Percentiles rank a stretch among this genome's conserved stretches.
phyloP scores from a whole-genome alignment of 2,329 filamentous ascomycete genomes.

The Thyridium curvatum region DNA sequence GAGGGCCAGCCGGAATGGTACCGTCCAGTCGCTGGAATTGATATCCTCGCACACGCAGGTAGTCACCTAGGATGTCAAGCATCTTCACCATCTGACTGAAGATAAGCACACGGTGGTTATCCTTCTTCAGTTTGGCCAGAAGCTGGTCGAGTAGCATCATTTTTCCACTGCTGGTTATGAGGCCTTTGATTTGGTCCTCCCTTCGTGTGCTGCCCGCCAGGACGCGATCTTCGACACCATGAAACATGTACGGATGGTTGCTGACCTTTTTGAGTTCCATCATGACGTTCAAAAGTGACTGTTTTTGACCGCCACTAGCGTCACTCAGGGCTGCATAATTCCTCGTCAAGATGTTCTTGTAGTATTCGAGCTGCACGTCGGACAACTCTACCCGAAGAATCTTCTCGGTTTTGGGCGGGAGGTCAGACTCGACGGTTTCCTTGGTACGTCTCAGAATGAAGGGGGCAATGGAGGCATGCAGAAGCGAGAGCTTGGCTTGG shows the following conservation, averaged over 20 bases:
- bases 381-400: constrained; percentile 97
- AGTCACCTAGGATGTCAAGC: constrained; percentile 92
- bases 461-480: constrained; percentile 82
- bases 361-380: constrained; percentile 94
- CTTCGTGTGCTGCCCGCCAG: constrained; percentile 72
- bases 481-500: constrained; percentile 76
- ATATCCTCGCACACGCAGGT: constrained; percentile 87
- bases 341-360: constrained; percentile 96
- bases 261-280: constrained; percentile 99
- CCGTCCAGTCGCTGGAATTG: constrained; percentile 93
- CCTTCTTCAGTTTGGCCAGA: constrained; percentile 86
- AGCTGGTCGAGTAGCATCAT: constrained; percentile 98
- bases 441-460: constrained; percentile 96
- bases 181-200: constrained; percentile 84
- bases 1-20: constrained; percentile 81
- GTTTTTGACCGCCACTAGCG: constrained; percentile 84
- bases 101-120: constrained; percentile 92
- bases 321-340: constrained; percentile 95
- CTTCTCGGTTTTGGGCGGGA: constrained; percentile 96
- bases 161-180: constrained; percentile 96
- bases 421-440: constrained; percentile 92
- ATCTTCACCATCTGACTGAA: constrained; percentile 99
- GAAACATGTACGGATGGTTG: constrained; percentile 98
- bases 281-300: constrained; percentile 95
- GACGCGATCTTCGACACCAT: constrained; percentile 85